These are phyloP conservation scores for Prunus padus DNA, from an alignment of 306 rosid species.

Conservation along the genomic window DNA sequence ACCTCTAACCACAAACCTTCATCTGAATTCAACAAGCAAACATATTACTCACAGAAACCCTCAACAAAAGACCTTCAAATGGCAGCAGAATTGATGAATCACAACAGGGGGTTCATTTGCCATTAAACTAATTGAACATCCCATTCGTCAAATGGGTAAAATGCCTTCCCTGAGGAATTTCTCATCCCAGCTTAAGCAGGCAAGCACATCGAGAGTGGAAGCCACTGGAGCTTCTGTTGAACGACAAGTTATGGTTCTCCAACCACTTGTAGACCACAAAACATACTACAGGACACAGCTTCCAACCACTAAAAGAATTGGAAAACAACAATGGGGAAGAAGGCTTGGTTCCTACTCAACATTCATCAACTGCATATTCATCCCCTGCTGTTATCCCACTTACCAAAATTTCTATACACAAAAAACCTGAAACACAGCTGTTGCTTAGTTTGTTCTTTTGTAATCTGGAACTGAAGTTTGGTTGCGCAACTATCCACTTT, in stretches of 20 bases:
- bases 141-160: constrained; percentile 19
- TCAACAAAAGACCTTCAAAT: constrained; percentile 11
- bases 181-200: constrained; percentile 23
- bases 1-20: constrained; percentile 24
- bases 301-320: constrained; percentile 18
- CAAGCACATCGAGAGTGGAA: constrained; percentile 11
- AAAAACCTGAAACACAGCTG: not conserved
- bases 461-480: not conserved
- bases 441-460: not conserved
- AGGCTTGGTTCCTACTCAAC: not conserved
- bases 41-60: constrained; percentile 7
- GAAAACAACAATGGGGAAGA: not conserved
- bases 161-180: constrained; percentile 22
- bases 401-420: not conserved
- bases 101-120: constrained; percentile 5
- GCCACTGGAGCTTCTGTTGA: constrained; percentile 17
- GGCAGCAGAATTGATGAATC: constrained; percentile 12
- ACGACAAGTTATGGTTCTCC: constrained; percentile 15
- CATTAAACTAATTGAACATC: not conserved
- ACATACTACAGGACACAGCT: not conserved
- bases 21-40: constrained; percentile 28
- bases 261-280: constrained; percentile 9
- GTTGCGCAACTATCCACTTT: constrained; percentile 18
- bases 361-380: not conserved
- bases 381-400: not conserved